Percentiles rank a stretch among this genome's conserved stretches.
phyloP scores from a whole-genome alignment of 139 green algal genomes.

The Micromonas commoda region DNA sequence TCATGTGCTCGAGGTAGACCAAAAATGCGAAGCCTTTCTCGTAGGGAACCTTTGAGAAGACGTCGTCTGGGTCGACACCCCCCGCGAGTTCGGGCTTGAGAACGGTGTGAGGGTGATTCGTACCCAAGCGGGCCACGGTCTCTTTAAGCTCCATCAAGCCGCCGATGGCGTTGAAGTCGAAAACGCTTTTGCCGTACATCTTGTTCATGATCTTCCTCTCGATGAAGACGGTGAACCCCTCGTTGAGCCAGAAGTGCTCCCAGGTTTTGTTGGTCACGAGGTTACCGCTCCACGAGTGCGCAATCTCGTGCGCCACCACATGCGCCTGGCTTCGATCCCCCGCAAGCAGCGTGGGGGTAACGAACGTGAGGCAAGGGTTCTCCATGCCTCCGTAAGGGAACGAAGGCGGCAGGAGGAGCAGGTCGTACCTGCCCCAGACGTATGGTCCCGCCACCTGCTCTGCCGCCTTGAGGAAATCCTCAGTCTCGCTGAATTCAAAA shows the following conservation, averaged over 20 bases:
- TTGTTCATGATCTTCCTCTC: constrained; percentile 67
- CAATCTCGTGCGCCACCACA: constrained; percentile 75
- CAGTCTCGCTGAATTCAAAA: constrained; percentile 82
- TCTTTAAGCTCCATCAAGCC: constrained; percentile 42
- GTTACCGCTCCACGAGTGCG: constrained; percentile 88
- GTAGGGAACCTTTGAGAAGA: constrained; percentile 61
- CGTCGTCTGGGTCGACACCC: constrained; percentile 81
- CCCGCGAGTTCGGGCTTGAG: constrained; percentile 52
- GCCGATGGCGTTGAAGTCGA: constrained; percentile 19
- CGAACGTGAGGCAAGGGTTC: constrained; percentile 84
- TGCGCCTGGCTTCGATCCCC: constrained; percentile 61
- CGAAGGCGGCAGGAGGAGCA: constrained; percentile 82
- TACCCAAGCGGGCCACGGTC: constrained; percentile 45
- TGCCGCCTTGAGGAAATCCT: constrained; percentile 64
- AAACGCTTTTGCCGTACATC: constrained; percentile 51
- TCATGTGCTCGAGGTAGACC: constrained; percentile 14
- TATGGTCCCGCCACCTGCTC: constrained; percentile 80
- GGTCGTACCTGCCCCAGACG: constrained; percentile 85
- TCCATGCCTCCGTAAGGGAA: constrained; percentile 88
- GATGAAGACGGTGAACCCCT: constrained; percentile 44
- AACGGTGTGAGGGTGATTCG: constrained; percentile 47
- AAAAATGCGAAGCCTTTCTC: constrained; percentile 85
- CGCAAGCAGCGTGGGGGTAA: constrained; percentile 85
- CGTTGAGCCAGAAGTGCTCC: constrained; percentile 72
- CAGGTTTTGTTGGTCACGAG: constrained; percentile 79